phyloP scores from a whole-genome alignment of 768 basidiomycete genomes.

The Asterophora parasitica region DNA sequence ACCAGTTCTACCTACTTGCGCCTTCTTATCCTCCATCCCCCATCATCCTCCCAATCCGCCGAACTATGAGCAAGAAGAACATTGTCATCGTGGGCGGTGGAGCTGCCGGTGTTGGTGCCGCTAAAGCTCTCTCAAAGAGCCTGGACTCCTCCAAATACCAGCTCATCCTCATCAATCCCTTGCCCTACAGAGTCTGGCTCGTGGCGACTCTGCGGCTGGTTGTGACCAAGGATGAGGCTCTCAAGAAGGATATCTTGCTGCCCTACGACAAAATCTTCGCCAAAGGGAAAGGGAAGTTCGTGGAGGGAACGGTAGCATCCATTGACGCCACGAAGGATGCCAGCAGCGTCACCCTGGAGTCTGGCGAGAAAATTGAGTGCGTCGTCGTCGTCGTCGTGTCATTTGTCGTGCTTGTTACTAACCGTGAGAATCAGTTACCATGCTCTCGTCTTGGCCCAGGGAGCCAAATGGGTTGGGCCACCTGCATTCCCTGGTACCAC shows the following conservation, averaged over 20 bases:
- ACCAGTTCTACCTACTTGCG: neutral
- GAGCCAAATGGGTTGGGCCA: conserved; percentile 49
- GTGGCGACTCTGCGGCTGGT: conserved; percentile 50
- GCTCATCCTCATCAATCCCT: conserved; percentile 51
- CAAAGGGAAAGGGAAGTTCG: conserved; percentile 42
- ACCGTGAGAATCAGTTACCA: conserved; percentile 31
- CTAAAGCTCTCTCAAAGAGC: conserved; percentile 42
- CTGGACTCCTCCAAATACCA: conserved; percentile 46
- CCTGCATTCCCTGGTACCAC: conserved; percentile 38
- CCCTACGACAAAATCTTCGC: conserved; percentile 51
- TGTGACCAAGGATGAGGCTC: conserved; percentile 37
- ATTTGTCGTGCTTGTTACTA: neutral
- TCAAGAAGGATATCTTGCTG: conserved; percentile 44
- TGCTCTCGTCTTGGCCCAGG: conserved; percentile 59
- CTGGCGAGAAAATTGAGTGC: conserved; percentile 42
- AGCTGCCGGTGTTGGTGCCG: conserved; percentile 46
- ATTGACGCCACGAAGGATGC: conserved; percentile 29
- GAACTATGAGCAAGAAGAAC: conserved; percentile 17
- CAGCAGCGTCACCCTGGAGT: conserved; percentile 42
- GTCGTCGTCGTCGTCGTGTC: neutral
- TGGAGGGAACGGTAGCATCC: conserved; percentile 37
- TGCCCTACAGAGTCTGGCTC: conserved; percentile 46
- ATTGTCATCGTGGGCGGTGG: conserved; percentile 53
- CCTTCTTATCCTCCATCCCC: neutral
- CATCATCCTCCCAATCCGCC: neutral